Evolutionary conservation across 192 early-diverging fungal species (phyloP).

Genomic region (Geranomyces variabilis): DNA sequence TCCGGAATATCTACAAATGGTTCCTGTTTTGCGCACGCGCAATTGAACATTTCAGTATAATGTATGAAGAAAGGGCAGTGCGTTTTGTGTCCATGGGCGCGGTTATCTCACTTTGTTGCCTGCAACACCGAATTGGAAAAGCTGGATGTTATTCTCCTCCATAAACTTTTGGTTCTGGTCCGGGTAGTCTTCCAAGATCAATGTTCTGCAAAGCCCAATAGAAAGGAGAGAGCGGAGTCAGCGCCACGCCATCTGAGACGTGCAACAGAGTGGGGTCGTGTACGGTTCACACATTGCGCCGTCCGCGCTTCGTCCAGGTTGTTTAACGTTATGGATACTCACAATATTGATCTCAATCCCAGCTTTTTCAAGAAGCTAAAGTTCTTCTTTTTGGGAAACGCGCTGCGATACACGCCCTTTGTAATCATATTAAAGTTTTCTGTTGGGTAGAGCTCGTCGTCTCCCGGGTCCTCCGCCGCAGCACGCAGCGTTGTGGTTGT

Average conservation of each 20-base stretch:
- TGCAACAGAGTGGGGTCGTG: neutral
- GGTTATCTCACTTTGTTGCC: slow-evolving; percentile 91
- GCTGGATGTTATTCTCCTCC: slow-evolving; percentile 77
- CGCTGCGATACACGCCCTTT: slow-evolving; percentile 89
- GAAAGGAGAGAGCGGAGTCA: neutral
- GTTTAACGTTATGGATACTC: too few relatives aligned
- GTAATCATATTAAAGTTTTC: slow-evolving; percentile 97
- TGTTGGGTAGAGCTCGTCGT: slow-evolving; percentile 72
- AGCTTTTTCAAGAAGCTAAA: slow-evolving; percentile 91
- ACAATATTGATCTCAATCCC: slow-evolving; percentile 86
- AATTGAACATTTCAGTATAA: neutral
- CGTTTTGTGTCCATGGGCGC: neutral
- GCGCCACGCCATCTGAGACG: neutral
- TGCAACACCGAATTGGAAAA: slow-evolving; percentile 96
- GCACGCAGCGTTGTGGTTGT: neutral
- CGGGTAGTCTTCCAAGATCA: slow-evolving; percentile 97
- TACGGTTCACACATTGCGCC: too few relatives aligned
- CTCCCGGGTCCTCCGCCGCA: slow-evolving; percentile 9
- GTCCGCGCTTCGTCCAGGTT: too few relatives aligned
- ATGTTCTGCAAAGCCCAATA: slow-evolving; percentile 58
- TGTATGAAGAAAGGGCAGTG: slow-evolving; percentile 2
- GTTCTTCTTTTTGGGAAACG: slow-evolving; percentile 96
- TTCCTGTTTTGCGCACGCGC: slow-evolving; percentile 37
- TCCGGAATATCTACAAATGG: slow-evolving; percentile 63
- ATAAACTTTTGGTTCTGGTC: slow-evolving; percentile 92